Evolutionary conservation across 2,329 filamentous ascomycete genomes (phyloP).

Genomic region (Diaporthe vaccinii): DNA sequence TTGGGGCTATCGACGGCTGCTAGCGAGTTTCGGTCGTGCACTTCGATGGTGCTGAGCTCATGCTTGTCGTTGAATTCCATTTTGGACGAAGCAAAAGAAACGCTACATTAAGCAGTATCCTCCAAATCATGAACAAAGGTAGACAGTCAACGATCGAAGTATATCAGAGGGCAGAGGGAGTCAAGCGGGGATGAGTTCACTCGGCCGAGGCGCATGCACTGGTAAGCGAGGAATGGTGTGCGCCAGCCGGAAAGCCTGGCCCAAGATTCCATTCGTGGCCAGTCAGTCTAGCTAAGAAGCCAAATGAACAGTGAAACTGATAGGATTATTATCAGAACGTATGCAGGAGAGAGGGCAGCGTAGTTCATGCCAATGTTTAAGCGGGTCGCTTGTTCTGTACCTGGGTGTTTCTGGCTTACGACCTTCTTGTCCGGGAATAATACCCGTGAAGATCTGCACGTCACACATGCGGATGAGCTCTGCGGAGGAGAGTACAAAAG

Average conservation of each 20-base stretch:
- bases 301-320: neutral
- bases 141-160: neutral
- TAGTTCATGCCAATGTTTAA: neutral
- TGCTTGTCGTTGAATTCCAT: neutral
- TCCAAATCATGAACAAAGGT: conserved; percentile 36
- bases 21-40: neutral
- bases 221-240: neutral
- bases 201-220: neutral
- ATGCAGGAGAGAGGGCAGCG: neutral
- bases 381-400: neutral
- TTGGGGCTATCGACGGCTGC: neutral
- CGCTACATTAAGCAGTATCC: neutral
- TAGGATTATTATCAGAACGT: neutral
- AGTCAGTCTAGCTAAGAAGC: neutral
- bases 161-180: neutral
- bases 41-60: neutral
- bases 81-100: accelerated
- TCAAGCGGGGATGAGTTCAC: neutral
- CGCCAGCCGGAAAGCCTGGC: neutral
- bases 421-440: neutral
- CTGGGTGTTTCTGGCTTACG: neutral
- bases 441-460: neutral
- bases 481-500: neutral
- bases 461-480: neutral
- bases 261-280: neutral